Base-by-base conservation (phyloP, 805 yeast species). In the Candida tallmaniae region DNA sequence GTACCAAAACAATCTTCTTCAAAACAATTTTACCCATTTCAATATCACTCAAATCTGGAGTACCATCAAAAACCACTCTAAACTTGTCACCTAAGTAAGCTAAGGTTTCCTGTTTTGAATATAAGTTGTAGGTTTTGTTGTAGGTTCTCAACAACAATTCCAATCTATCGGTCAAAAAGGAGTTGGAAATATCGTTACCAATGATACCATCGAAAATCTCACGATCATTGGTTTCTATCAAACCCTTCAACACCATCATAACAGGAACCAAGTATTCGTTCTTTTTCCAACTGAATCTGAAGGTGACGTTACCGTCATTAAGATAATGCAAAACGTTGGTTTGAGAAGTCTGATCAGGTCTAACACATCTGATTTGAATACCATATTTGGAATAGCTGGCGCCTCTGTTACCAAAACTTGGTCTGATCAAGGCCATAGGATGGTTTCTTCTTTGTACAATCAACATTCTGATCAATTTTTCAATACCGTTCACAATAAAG, bases 271-370 rank as follows among this genome's bases (percentile, higher is more conserved):
- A 70, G 58, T 85, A 93, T 65, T 93, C 98, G 58, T 87, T 90
- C 54, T 93, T 93, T 52, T 89, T 78, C 97, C 97, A 93, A 5
- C 96, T 84, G 56, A 93, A 93, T 57, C 98, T 75, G 70, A 93
- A 87, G 2, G 97, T 89, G 36, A 89, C 95, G 52, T 84, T 90
- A 65, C 98, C 98, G 54, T 93, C 97, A 50, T 77, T 83, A 52
- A 93, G 74, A 58, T 93, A 93, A 60, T 93, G 98, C 56, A 93
- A 70, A n/a, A 89, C 97, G 55, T 90, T 93, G 4, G 97, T 88
- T 64, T 89, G 97, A 14, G 98, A 89, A 13, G 96, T 84, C 68
- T 93, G 97, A 62, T 93, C 98, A 4, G 95, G 95, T 56, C 98
- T 78, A 2, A 88, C 97, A 42, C 83, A 78, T 65, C 98, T 78